Evolutionary conservation across 306 rosid species (phyloP).

Genomic region (Mucuna pruriens): DNA sequence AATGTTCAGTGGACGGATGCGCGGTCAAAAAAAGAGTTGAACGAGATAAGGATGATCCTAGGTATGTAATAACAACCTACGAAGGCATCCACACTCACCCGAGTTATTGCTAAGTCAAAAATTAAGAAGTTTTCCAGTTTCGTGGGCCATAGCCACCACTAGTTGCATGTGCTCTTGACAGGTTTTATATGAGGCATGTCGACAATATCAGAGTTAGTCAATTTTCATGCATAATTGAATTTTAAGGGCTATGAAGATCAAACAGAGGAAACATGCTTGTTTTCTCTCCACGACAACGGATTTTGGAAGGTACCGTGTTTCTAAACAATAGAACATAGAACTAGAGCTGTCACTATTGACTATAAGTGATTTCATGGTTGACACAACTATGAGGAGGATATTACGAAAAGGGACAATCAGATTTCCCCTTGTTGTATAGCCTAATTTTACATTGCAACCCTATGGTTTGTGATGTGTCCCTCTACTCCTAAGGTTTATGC

Average conservation of each 20-base stretch:
- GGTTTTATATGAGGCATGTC: neutral
- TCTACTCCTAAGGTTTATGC: neutral
- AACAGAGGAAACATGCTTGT: neutral
- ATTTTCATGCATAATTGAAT: slow-evolving; percentile 9
- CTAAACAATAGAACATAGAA: neutral
- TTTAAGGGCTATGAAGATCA: neutral
- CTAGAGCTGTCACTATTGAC: neutral
- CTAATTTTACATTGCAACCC: neutral
- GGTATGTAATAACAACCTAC: slow-evolving; percentile 81
- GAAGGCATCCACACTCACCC: slow-evolving; percentile 83
- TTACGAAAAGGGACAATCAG: neutral
- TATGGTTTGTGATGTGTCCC: neutral
- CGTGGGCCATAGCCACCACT: neutral
- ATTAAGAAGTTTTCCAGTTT: neutral
- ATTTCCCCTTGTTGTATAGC: neutral
- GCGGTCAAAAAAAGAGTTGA: slow-evolving; percentile 90
- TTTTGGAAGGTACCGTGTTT: neutral
- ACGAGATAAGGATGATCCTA: slow-evolving; percentile 72
- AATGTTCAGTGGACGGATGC: slow-evolving; percentile 81
- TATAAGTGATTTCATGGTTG: neutral
- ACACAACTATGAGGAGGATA: neutral
- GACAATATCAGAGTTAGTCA: neutral
- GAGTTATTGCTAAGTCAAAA: slow-evolving; percentile 17
- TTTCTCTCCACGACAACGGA: neutral
- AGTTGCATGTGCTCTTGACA: neutral